phyloP scores from a whole-genome alignment of 2,329 filamentous ascomycete genomes.

The Juglanconis juglandina region DNA sequence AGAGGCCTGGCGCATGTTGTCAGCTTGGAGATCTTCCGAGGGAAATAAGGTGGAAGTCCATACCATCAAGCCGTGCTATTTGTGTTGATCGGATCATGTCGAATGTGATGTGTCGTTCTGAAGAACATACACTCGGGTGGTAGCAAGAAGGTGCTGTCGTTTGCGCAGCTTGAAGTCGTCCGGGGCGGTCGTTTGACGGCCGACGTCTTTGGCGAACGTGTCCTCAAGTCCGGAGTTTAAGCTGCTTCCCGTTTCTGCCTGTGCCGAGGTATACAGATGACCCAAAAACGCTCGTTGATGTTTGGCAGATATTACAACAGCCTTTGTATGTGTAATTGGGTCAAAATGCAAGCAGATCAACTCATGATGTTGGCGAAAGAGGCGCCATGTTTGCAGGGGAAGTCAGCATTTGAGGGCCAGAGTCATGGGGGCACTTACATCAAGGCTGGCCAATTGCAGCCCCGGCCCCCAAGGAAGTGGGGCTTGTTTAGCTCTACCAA shows the following conservation, averaged over 20 bases:
- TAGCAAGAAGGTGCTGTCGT: neutral
- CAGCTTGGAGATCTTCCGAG: neutral
- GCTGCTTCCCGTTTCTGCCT: constrained; percentile 3
- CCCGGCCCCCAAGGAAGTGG: neutral
- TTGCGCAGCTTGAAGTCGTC: neutral
- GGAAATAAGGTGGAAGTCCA: constrained; percentile 15
- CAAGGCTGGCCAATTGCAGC: constrained; percentile 5
- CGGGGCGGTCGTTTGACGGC: neutral
- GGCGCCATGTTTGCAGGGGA: neutral
- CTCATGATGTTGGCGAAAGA: neutral
- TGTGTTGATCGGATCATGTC: constrained; percentile 87
- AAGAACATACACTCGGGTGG: neutral
- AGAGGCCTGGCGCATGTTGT: constrained; percentile 63
- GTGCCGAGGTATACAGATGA: neutral
- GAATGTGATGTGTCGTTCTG: neutral
- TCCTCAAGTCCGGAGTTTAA: constrained; percentile 4
- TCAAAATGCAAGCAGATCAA: neutral
- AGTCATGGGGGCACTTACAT: constrained; percentile 2
- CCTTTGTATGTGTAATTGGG: neutral
- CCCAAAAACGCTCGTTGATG: too few relatives aligned
- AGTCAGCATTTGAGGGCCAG: neutral
- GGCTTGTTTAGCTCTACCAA: neutral
- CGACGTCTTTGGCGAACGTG: constrained; percentile 8
- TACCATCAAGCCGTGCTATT: constrained; percentile 90
- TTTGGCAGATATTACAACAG: neutral